Percentiles rank a stretch among this genome's conserved stretches.
Conservation (phyloP, 164 flowering plant genomes). For the Aristolochia californica region DNA sequence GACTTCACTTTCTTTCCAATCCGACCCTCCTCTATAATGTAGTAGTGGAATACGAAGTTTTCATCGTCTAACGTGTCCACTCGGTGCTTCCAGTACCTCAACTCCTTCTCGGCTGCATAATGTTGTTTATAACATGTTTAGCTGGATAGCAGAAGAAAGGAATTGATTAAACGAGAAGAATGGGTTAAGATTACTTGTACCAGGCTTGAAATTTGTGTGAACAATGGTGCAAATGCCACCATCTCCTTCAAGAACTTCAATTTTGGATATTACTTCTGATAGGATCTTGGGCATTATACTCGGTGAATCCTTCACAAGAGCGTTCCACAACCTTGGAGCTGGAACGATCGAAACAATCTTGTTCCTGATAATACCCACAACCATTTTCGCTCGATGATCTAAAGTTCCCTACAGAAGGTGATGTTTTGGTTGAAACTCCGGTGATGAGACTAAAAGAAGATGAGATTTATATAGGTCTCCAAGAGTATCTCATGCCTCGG, state of each 20-base stretch:
- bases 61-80: conserved; percentile 2
- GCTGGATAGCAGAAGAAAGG: too few species aligned
- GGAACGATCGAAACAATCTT: neutral
- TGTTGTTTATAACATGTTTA: too few species aligned
- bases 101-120: too few species aligned
- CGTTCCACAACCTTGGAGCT: conserved; percentile 11
- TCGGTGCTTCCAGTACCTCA: conserved; percentile 3
- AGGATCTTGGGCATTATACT: conserved; percentile 14
- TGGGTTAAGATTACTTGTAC: too few species aligned
- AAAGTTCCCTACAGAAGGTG: too few species aligned
- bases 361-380: conserved; percentile 2
- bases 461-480: too few species aligned
- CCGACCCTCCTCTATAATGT: conserved; percentile 3
- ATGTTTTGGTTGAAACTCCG: too few species aligned
- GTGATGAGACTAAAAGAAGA: too few species aligned
- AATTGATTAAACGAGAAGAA: too few species aligned
- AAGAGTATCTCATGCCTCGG: too few species aligned
- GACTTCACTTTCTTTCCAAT: conserved; percentile 4
- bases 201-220: conserved; percentile 4
- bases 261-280: conserved; percentile 11
- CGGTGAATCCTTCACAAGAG: conserved; percentile 8
- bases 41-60: neutral
- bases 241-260: conserved; percentile 8
- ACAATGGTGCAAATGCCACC: conserved; percentile 7
- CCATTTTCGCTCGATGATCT: neutral